These are phyloP conservation scores for Cicer yamashitae DNA, from an alignment of 306 rosid species.

Conservation along the genomic window DNA sequence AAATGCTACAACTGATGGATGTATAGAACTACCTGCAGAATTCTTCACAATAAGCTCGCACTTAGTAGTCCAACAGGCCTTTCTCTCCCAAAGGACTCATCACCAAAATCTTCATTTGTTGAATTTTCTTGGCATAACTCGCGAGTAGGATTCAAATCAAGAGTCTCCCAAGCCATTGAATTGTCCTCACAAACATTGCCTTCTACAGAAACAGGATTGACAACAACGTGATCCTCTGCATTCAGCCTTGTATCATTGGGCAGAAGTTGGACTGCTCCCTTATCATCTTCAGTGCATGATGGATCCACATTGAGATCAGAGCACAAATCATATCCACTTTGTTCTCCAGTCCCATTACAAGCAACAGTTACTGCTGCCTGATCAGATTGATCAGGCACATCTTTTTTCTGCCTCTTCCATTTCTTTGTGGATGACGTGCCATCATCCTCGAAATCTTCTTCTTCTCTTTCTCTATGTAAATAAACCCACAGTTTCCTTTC, in stretches of 20 bases:
- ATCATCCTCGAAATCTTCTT: conserved; percentile 99
- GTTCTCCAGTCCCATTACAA: conserved; percentile 68
- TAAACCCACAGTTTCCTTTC: conserved; percentile 98
- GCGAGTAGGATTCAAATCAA: conserved; percentile 57
- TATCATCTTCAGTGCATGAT: conserved; percentile 66
- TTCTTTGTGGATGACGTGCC: conserved; percentile 99
- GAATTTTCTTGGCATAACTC: conserved; percentile 94
- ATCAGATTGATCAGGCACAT: conserved; percentile 76
- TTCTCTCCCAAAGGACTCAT: conserved; percentile 80
- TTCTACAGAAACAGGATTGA: conserved; percentile 61
- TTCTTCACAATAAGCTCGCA: conserved; percentile 70
- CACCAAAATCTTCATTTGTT: conserved; percentile 88
- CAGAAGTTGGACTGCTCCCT: conserved; percentile 60
- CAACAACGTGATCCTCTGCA: conserved; percentile 60
- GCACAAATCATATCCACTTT: conserved; percentile 73
- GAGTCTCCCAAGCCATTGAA: conserved; percentile 71
- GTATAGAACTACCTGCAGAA: conserved; percentile 64
- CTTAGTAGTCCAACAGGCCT: conserved; percentile 70
- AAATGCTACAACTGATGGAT: conserved; percentile 9
- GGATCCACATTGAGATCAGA: conserved; percentile 93
- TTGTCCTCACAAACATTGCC: conserved; percentile 58
- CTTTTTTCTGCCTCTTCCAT: conserved; percentile 99
- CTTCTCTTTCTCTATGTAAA: conserved; percentile 98
- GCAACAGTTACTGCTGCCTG: conserved; percentile 85
- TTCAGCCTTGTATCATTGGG: conserved; percentile 58